These are phyloP conservation scores for Mycena epipterygia DNA, from an alignment of 768 basidiomycete genomes.

Conservation along the genomic window DNA sequence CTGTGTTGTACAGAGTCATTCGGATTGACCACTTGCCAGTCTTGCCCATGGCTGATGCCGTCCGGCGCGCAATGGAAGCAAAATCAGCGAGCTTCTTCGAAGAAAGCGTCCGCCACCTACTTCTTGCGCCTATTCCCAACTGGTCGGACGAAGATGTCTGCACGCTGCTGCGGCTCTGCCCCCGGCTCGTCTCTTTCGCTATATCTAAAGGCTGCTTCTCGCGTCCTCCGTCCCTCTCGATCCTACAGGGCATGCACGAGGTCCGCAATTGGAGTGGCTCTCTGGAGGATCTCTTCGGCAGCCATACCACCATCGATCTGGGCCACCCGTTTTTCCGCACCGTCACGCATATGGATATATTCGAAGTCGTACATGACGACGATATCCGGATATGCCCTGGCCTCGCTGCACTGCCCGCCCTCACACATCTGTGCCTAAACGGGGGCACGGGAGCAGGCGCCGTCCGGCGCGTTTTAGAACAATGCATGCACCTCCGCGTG, in stretches of 20 bases:
- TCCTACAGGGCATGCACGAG: neutral
- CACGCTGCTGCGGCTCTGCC: conserved; percentile 2
- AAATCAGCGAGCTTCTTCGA: conserved; percentile 4
- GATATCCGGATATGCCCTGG: neutral
- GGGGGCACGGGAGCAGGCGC: neutral
- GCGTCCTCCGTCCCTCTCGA: neutral
- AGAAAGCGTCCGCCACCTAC: neutral
- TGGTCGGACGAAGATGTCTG: neutral
- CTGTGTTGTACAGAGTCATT: conserved; percentile 15
- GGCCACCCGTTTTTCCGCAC: neutral
- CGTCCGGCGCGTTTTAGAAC: neutral
- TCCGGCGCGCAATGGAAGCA: neutral
- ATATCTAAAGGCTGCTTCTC: neutral
- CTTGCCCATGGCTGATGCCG: neutral
- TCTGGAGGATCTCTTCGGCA: neutral
- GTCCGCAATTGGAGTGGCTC: conserved; percentile 6
- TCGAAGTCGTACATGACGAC: neutral
- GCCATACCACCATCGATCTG: neutral
- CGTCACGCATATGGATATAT: conserved; percentile 12
- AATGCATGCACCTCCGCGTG: neutral
- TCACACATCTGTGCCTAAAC: conserved; percentile 22
- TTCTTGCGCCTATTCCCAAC: neutral
- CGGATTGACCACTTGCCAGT: neutral
- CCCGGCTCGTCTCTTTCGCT: neutral
- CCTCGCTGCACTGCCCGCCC: neutral